Conservation (phyloP, 2,329 filamentous ascomycete species). For the Fusarium fujikuroi region DNA sequence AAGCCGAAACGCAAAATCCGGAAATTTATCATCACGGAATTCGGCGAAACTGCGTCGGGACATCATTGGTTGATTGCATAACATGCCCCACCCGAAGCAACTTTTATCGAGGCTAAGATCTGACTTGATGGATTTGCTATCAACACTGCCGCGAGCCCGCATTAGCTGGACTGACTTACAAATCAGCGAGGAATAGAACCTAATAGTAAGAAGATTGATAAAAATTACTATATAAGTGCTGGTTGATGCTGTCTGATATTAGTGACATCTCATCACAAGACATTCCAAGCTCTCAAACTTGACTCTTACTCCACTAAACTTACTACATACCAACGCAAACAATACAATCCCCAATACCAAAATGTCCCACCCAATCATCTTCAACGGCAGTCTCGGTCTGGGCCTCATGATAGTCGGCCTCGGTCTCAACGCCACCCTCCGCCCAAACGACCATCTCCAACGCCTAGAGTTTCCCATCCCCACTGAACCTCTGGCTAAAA, state of each 20-base stretch:
- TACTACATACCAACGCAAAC: not conserved
- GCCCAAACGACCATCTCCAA: conserved; percentile 4
- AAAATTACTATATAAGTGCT: not conserved
- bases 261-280: accelerated
- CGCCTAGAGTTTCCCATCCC: conserved; percentile 11
- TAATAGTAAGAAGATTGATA: accelerated
- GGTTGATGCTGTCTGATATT: accelerated
- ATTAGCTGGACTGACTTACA: not conserved
- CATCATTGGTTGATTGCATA: accelerated
- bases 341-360: not conserved
- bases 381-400: conserved; percentile 6
- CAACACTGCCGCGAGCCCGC: not conserved
- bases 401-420: conserved; percentile 4
- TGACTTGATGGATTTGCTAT: not conserved
- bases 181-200: not conserved
- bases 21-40: not conserved
- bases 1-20: not conserved
- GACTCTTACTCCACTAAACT: accelerated
- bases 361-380: conserved; percentile 16
- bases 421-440: conserved; percentile 16
- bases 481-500: conserved; percentile 4
- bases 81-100: not conserved
- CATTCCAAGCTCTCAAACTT: not conserved
- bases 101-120: conserved; percentile 4
- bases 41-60: not conserved